Conservation (phyloP, 1,139 yeast species). For the Nakaseomyces kungkrabaensis region DNA sequence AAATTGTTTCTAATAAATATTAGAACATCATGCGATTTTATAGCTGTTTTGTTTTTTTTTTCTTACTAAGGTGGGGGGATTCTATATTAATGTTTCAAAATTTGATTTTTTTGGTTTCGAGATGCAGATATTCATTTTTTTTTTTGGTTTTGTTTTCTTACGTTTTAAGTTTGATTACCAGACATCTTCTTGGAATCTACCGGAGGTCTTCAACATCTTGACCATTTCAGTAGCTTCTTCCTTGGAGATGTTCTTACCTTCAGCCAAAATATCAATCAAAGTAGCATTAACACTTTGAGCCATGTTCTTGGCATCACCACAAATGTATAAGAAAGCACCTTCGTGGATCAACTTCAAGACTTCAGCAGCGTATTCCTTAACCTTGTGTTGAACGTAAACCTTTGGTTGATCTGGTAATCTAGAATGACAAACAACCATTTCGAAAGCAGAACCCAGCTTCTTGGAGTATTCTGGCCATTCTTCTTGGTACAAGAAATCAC, state of each 20-base stretch:
- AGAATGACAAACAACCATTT: conserved; percentile 76
- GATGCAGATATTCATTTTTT: not conserved
- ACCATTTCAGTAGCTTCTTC: conserved; percentile 70
- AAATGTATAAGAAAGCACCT: conserved; percentile 87
- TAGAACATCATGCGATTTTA: not conserved
- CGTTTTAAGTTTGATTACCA: conserved; percentile 44
- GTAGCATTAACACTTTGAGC: conserved; percentile 90
- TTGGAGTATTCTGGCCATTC: conserved; percentile 76
- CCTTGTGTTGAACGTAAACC: conserved; percentile 79
- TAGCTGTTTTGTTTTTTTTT: not conserved
- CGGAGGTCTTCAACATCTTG: conserved; percentile 72
- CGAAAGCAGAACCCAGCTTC: conserved; percentile 54
- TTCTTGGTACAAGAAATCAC: conserved; percentile 72
- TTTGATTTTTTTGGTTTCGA: too few relatives aligned
- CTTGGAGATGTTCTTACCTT: conserved; percentile 41
- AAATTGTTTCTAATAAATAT: not conserved
- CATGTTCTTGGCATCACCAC: conserved; percentile 96
- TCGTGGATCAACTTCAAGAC: conserved; percentile 50
- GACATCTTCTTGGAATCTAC: conserved; percentile 93
- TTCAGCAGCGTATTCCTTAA: conserved; percentile 46
- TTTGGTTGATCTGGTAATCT: conserved; percentile 56
- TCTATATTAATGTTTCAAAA: too few relatives aligned
- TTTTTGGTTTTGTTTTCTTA: not conserved
- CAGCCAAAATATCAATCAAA: conserved; percentile 51
- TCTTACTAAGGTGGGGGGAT: too few relatives aligned